phyloP scores from a whole-genome alignment of 768 basidiomycete genomes.

The Phylloporus sp. region DNA sequence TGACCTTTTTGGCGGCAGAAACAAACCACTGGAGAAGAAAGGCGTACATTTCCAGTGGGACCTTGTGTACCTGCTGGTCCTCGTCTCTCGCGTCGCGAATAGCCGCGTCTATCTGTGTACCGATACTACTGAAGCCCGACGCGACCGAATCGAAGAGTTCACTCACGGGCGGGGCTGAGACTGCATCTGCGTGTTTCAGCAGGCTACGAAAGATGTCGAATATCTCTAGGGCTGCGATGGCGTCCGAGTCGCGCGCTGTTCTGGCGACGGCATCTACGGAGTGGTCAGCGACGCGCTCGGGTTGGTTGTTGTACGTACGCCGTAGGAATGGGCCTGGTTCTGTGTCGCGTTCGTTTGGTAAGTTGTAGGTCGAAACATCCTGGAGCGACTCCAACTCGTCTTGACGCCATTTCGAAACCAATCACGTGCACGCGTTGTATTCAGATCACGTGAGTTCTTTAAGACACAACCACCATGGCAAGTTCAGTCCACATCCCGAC shows the following conservation, averaged over 20 bases:
- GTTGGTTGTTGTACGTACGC: constrained; percentile 36
- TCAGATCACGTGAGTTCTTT: not conserved
- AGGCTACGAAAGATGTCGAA: constrained; percentile 82
- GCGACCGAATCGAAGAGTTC: constrained; percentile 85
- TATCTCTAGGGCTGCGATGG: constrained; percentile 58
- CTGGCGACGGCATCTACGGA: constrained; percentile 67
- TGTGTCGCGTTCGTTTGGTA: constrained; percentile 58
- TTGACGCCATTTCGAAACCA: too few relatives aligned
- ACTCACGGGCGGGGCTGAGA: constrained; percentile 64
- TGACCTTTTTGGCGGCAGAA: constrained; percentile 71
- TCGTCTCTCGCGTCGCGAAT: constrained; percentile 65
- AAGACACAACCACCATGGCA: constrained; percentile 23
- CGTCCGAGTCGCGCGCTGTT: constrained; percentile 73
- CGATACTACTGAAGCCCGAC: constrained; percentile 72
- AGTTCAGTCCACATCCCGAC: not conserved
- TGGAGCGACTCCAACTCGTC: constrained; percentile 57
- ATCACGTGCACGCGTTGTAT: constrained; percentile 44
- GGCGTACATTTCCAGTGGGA: too few relatives aligned
- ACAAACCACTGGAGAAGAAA: constrained; percentile 95
- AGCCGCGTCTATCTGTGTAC: constrained; percentile 68
- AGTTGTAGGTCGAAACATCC: constrained; percentile 57
- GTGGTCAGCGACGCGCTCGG: constrained; percentile 1
- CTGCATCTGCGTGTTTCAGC: constrained; percentile 64
- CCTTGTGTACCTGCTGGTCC: constrained; percentile 80
- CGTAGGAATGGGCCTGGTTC: constrained; percentile 55